Evolutionary conservation across 2,329 filamentous ascomycete genomes (phyloP).

Genomic region (Neofusicoccum cordaticola): DNA sequence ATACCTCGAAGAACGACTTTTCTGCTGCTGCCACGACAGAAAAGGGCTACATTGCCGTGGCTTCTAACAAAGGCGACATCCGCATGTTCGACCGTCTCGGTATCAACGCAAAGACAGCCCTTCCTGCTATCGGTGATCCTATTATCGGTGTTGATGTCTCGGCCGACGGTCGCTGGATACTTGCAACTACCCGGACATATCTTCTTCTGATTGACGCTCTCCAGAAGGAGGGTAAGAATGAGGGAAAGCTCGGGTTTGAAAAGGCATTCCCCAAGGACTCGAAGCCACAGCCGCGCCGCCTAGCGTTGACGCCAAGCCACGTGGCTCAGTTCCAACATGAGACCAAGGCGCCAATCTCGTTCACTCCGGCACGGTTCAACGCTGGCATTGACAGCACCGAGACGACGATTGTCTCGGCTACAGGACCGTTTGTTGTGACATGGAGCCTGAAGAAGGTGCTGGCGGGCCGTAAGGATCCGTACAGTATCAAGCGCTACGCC

Average conservation of each 20-base stretch:
- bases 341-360: constrained; percentile 79
- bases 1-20: constrained; percentile 95
- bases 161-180: constrained; percentile 91
- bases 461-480: constrained; percentile 76
- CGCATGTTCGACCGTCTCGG: constrained; percentile 94
- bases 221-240: constrained; percentile 91
- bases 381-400: constrained; percentile 76
- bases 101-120: constrained; percentile 95
- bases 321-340: constrained; percentile 98
- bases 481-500: constrained; percentile 92
- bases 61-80: constrained; percentile 96
- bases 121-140: constrained; percentile 89
- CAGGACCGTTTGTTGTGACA: constrained; percentile 92
- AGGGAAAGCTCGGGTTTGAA: constrained; percentile 97
- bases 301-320: constrained; percentile 84
- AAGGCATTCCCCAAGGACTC: constrained; percentile 86
- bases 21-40: constrained; percentile 91
- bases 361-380: constrained; percentile 93
- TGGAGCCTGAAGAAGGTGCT: constrained; percentile 94
- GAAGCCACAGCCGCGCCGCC: constrained; percentile 88
- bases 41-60: constrained; percentile 94
- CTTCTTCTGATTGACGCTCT: constrained; percentile 87
- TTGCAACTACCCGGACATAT: constrained; percentile 92
- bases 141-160: constrained; percentile 95
- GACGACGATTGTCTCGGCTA: constrained; percentile 94